These are phyloP conservation scores for Beauveria medogensis DNA, from an alignment of 2,329 filamentous ascomycete species.

Conservation along the genomic window DNA sequence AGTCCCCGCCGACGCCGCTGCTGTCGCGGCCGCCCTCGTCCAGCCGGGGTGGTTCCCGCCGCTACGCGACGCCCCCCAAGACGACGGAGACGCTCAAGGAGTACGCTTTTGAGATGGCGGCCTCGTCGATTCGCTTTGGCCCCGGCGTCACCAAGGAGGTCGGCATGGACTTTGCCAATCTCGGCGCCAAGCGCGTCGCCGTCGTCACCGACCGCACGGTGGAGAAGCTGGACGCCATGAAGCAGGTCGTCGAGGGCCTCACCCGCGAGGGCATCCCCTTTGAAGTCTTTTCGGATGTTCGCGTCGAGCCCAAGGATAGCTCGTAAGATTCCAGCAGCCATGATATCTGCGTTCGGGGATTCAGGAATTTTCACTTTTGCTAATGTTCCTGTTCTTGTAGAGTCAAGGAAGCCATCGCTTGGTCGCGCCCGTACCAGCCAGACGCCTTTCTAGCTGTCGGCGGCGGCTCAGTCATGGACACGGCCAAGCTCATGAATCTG, in stretches of 20 bases:
- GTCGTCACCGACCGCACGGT: slow-evolving; percentile 88
- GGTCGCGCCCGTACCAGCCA: slow-evolving; percentile 68
- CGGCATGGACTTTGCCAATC: slow-evolving; percentile 93
- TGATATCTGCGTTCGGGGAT: not conserved
- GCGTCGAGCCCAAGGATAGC: slow-evolving; percentile 89
- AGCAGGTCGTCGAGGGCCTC: slow-evolving; percentile 75
- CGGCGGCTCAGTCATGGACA: slow-evolving; percentile 89
- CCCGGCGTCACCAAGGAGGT: slow-evolving; percentile 91
- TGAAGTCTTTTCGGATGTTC: slow-evolving; percentile 70
- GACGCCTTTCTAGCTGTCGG: slow-evolving; percentile 93
- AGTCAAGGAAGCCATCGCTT: slow-evolving; percentile 81
- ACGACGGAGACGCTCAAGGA: slow-evolving; percentile 62
- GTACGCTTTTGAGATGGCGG: slow-evolving; percentile 98
- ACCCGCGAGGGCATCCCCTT: slow-evolving; percentile 71
- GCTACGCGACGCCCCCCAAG: slow-evolving; percentile 63
- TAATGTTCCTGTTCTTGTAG: slow-evolving; percentile 31
- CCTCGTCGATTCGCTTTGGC: slow-evolving; percentile 88
- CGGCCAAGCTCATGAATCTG: slow-evolving; percentile 96
- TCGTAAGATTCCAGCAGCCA: slow-evolving; percentile 46
- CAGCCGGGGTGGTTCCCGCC: slow-evolving; percentile 29
- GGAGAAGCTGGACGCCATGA: slow-evolving; percentile 76
- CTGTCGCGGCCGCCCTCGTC: slow-evolving; percentile 33
- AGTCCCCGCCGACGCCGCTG: slow-evolving; percentile 50
- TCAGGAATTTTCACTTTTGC: not conserved
- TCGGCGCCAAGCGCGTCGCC: slow-evolving; percentile 78